phyloP scores from a whole-genome alignment of 139 green algal species.

The Chlamydomonas asymmetrica region DNA sequence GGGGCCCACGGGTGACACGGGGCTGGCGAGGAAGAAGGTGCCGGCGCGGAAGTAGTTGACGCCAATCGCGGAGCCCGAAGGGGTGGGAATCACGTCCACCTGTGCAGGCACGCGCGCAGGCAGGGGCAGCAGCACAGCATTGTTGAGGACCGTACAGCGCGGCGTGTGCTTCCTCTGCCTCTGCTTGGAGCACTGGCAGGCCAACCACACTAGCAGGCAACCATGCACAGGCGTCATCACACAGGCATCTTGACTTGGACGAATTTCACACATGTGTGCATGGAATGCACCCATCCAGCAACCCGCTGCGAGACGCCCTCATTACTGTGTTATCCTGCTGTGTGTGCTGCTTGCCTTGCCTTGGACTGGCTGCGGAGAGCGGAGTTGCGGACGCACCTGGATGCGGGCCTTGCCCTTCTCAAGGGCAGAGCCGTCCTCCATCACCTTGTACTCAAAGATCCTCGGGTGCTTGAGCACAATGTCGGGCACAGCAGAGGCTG shows the following conservation, averaged over 20 bases:
- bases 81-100: slow-evolving; percentile 56
- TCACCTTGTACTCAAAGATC: slow-evolving; percentile 66
- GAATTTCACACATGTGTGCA: background rate
- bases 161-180: background rate
- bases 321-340: too few relatives aligned
- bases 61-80: slow-evolving; percentile 7
- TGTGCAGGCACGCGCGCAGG: background rate
- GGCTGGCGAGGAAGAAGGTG: slow-evolving; percentile 47
- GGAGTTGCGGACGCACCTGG: slow-evolving; percentile 28
- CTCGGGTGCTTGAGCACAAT: slow-evolving; percentile 59
- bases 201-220: background rate
- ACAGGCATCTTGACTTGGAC: background rate
- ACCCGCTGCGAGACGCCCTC: background rate
- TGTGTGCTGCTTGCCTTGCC: too few relatives aligned
- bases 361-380: too few relatives aligned
- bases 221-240: background rate
- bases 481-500: slow-evolving; percentile 45
- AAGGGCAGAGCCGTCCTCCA: slow-evolving; percentile 28
- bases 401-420: slow-evolving; percentile 58
- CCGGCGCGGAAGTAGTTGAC: slow-evolving; percentile 66
- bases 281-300: background rate
- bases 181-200: background rate
- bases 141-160: background rate
- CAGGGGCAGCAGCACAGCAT: background rate
- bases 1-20: slow-evolving; percentile 47